Conservation (phyloP, 2,329 filamentous ascomycete genomes). For the Exophiala lecanii-corni region DNA sequence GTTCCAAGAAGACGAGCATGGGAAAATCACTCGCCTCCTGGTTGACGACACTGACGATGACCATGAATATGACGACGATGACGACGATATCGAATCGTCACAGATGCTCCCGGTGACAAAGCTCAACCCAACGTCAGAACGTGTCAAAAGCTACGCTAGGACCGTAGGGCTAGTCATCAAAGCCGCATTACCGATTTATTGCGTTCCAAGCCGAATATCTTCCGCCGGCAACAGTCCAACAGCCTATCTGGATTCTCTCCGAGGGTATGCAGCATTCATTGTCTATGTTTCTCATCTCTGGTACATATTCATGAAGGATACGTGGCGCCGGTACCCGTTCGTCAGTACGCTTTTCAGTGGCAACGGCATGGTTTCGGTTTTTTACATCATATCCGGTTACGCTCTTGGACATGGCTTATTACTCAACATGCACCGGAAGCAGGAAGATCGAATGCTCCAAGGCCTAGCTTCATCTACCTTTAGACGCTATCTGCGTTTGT, state of each 20-base stretch:
- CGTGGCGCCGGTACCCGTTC: constrained; percentile 30
- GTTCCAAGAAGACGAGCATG: too few species aligned
- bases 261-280: constrained; percentile 41
- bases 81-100: not conserved
- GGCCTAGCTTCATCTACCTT: constrained; percentile 40
- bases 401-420: constrained; percentile 41
- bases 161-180: not conserved
- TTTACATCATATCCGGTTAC: constrained; percentile 48
- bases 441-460: constrained; percentile 30
- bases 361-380: constrained; percentile 36
- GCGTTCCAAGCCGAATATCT: not conserved
- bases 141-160: not conserved
- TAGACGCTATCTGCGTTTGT: constrained; percentile 40
- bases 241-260: constrained; percentile 35
- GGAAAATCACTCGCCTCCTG: too few species aligned
- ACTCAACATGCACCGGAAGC: constrained; percentile 35
- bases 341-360: constrained; percentile 32
- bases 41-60: not conserved
- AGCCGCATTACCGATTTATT: not conserved
- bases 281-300: constrained; percentile 44
- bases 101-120: not conserved
- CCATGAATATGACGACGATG: not conserved
- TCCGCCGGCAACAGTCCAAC: constrained; percentile 3
- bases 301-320: constrained; percentile 21
- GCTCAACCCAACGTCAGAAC: not conserved